phyloP scores from a whole-genome alignment of 169 alveolate genomes.

The Sarcocystis neurona region DNA sequence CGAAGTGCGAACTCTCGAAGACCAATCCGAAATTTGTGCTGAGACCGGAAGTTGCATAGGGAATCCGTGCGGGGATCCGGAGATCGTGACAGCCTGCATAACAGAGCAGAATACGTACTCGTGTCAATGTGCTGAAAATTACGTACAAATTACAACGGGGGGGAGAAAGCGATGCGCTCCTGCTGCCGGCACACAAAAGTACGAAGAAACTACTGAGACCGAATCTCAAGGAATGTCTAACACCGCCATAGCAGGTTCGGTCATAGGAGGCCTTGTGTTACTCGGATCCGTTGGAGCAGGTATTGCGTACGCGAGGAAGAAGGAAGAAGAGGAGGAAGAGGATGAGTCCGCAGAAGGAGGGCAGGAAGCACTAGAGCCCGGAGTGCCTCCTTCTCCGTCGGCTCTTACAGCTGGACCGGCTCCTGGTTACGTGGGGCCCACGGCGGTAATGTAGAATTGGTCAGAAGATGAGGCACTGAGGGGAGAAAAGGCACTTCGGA shows the following conservation, averaged over 20 bases:
- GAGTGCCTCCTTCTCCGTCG: no score
- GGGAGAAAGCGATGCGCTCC: no score
- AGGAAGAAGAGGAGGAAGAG: background rate
- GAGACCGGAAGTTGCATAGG: constrained; percentile 25
- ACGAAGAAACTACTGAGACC: background rate
- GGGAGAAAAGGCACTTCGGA: no score
- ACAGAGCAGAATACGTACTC: background rate
- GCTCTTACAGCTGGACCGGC: no score
- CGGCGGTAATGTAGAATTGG: no score
- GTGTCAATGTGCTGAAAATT: background rate
- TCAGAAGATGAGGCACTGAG: no score
- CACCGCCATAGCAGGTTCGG: background rate
- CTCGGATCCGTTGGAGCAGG: background rate
- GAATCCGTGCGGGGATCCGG: constrained; percentile 17
- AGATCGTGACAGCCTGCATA: background rate
- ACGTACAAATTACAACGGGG: no score
- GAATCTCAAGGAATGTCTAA: background rate
- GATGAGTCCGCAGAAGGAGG: no score
- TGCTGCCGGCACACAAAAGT: background rate
- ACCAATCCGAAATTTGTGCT: background rate
- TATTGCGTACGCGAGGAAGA: background rate
- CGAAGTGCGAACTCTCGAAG: background rate
- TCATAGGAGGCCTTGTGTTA: background rate
- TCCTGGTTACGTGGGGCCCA: no score
- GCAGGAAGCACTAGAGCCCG: no score